Conservation (phyloP, 2,329 filamentous ascomycete species). For the Aaosphaeria pasadenensis region DNA sequence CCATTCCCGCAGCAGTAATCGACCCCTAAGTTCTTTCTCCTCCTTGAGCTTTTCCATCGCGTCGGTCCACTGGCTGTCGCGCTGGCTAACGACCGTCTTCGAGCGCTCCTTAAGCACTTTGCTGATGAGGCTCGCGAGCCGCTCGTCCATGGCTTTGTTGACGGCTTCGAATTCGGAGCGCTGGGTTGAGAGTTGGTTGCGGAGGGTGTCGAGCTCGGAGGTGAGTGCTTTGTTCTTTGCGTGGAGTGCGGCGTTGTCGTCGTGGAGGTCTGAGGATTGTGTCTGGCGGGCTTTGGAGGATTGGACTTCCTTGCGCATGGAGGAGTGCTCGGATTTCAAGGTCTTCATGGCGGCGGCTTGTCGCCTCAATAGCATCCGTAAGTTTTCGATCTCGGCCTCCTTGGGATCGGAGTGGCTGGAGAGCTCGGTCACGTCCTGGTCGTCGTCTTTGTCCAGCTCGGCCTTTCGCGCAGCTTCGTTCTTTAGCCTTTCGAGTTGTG, state of each 20-base stretch:
- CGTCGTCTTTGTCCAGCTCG: conserved; percentile 11
- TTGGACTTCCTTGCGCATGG: conserved; percentile 15
- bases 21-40: conserved; percentile 29
- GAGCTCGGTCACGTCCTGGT: conserved; percentile 8
- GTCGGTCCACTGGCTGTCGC: conserved; percentile 34
- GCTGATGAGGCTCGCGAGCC: conserved; percentile 22
- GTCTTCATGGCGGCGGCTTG: conserved; percentile 22
- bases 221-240: conserved; percentile 18
- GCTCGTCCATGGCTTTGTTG: conserved; percentile 33
- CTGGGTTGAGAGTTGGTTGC: conserved; percentile 12
- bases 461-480: conserved; percentile 8
- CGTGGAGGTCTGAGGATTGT: conserved; percentile 4
- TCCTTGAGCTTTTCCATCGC: conserved; percentile 15
- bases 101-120: conserved; percentile 31
- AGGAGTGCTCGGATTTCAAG: conserved; percentile 16
- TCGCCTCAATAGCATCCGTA: conserved; percentile 23
- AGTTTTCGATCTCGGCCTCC: conserved; percentile 22
- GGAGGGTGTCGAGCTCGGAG: background rate
- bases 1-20: conserved; percentile 35
- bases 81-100: conserved; percentile 23
- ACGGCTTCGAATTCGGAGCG: conserved; percentile 24
- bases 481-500: conserved; percentile 19
- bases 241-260: conserved; percentile 10
- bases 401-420: conserved; percentile 12
- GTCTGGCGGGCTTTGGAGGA: background rate